A percentile compares a stretch with the other conserved stretches of the same genome.
Conservation (phyloP, 768 basidiomycete species). For the Tylopilus felleus region DNA sequence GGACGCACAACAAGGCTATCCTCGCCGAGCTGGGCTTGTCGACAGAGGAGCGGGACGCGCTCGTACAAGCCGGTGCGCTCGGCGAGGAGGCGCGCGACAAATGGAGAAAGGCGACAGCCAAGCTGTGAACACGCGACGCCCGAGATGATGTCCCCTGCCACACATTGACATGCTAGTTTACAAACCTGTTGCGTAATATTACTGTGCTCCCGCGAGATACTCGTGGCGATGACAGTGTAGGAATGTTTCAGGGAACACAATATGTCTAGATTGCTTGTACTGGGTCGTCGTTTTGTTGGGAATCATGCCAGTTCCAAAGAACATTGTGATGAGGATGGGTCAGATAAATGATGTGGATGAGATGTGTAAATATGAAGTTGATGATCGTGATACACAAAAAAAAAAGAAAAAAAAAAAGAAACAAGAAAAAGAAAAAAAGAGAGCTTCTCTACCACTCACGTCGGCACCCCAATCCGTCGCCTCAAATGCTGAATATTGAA, state of each 20-base stretch:
- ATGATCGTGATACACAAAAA: background rate
- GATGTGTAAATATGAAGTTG: background rate
- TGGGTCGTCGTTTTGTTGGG: slow-evolving; percentile 4
- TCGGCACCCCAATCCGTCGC: slow-evolving; percentile 24
- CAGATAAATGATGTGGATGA: background rate
- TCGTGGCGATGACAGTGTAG: background rate
- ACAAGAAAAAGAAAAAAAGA: background rate
- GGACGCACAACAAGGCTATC: slow-evolving; percentile 52
- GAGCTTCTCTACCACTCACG: slow-evolving; percentile 8
- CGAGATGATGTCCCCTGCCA: background rate
- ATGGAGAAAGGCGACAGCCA: slow-evolving; percentile 18
- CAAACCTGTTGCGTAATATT: background rate
- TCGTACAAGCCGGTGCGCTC: slow-evolving; percentile 48
- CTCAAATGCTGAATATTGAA: slow-evolving; percentile 33
- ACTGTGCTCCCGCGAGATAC: background rate
- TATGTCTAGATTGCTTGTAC: slow-evolving; percentile 9
- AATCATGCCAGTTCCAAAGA: background rate
- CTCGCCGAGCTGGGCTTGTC: slow-evolving; percentile 50
- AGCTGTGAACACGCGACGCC: slow-evolving; percentile 13
- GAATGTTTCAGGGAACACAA: background rate
- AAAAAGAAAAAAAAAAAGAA: background rate
- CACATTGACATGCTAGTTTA: slow-evolving; percentile 7
- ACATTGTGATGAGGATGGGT: background rate
- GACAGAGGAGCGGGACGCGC: slow-evolving; percentile 35
- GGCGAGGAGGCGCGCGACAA: slow-evolving; percentile 31